A percentile compares a stretch with the other conserved stretches of the same genome.
Conservation (phyloP, 2,329 filamentous ascomycete species). For the Aspergillus fijiensis region DNA sequence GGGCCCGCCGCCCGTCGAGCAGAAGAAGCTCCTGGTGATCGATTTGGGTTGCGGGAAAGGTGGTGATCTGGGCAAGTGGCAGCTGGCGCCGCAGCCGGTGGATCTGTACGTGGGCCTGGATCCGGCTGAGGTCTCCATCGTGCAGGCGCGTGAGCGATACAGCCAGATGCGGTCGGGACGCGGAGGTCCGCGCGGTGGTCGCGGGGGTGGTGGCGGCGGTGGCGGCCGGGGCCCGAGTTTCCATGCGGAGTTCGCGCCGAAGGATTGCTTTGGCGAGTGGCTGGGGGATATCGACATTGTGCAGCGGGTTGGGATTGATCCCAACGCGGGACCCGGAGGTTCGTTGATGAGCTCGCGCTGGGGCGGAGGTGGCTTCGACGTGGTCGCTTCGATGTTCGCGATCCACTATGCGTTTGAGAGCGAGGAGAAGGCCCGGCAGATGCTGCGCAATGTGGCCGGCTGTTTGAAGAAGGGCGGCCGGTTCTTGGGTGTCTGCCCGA, state of each 20-base stretch:
- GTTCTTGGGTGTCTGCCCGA: conserved; percentile 95
- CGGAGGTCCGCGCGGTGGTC: conserved; percentile 52
- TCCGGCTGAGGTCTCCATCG: conserved; percentile 86
- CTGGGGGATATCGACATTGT: conserved; percentile 80
- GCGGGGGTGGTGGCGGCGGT: conserved; percentile 52
- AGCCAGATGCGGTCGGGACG: conserved; percentile 64
- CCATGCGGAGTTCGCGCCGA: conserved; percentile 81
- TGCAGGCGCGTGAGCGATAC: conserved; percentile 85
- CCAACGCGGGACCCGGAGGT: conserved; percentile 60
- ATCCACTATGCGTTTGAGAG: conserved; percentile 98
- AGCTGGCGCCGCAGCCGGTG: conserved; percentile 86
- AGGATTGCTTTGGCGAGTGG: conserved; percentile 87
- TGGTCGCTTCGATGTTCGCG: conserved; percentile 98
- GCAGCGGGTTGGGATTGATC: conserved; percentile 82
- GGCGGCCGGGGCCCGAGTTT: conserved; percentile 63
- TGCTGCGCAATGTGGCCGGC: conserved; percentile 90
- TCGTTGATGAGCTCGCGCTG: conserved; percentile 61
- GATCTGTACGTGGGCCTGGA: conserved; percentile 92
- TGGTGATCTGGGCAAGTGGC: conserved; percentile 93
- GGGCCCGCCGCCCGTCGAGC: conserved; percentile 31
- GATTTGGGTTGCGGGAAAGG: conserved; percentile 98
- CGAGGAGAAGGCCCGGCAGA: conserved; percentile 82
- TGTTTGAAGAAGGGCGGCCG: conserved; percentile 89
- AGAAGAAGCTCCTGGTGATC: conserved; percentile 71
- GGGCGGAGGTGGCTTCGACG: conserved; percentile 81